Evolutionary conservation across 2,329 filamentous ascomycete species (phyloP), one percentile per base, ranked within the genome.

Genomic region (Exophiala lecanii-corni): DNA sequence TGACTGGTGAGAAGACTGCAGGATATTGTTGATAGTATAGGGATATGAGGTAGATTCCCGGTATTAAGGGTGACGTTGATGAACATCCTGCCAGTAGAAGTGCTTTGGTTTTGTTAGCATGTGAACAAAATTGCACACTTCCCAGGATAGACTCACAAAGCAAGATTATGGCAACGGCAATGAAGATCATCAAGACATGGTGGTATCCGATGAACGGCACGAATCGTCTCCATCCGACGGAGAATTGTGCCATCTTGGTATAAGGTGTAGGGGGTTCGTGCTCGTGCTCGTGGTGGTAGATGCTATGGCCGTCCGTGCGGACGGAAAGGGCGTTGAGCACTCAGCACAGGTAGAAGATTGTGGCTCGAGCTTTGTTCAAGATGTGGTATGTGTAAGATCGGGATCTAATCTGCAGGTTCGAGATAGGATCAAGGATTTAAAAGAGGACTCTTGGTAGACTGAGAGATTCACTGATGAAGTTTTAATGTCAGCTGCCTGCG

Each of bases 181-280:
- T 95, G 55, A 98, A 72, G 58, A 98, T 88, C 92, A 98, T 98
- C 65, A 98, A 78, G 54, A 97, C 84, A 79, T 98, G 79, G 61
- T 83, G 79, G 79, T 81, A 82, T 50, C 79, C 79, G 53, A 82
- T 68, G 62, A 79, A 72, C 47, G 78, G 76, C 63, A 81, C 68
- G 58, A 81, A 68, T 58, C 76, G 61, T 54, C 55, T 56, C 57
- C 63, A 60, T 56, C 60, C 62, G 48, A 55, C 55, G 10, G 52
- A 51, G 41, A 67, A 59, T 49, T 49, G 31, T 28, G 61, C 54
- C 62, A 51, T 45, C 26, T 37, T 51, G n/a, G n/a, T n/a, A n/a
- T n/a, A n/a, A n/a, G n/a, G n/a, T n/a, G n/a, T n/a, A n/a, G n/a
- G n/a, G n/a, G n/a, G n/a, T n/a, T n/a, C n/a, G n/a, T n/a, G n/a